These are phyloP conservation scores for Saprolegnia parasitica DNA, from an alignment of 352 stramenopile genomes.

Conservation along the genomic window DNA sequence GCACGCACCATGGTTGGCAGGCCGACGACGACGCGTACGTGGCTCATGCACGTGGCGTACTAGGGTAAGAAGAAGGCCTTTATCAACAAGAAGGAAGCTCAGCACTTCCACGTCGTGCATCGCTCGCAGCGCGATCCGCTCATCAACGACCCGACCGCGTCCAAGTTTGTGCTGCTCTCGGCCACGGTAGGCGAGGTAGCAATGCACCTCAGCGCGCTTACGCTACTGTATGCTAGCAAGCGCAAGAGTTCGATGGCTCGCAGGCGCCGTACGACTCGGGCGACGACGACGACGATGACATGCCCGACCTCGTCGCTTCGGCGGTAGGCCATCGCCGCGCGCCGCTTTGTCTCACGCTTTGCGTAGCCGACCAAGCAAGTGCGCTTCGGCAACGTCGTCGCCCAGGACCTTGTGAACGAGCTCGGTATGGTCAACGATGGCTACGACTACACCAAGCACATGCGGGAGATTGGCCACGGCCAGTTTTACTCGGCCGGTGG, in stretches of 20 bases:
- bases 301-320: conserved; percentile 47
- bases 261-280: conserved; percentile 36
- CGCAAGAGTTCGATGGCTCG: conserved; percentile 31
- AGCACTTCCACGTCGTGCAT: conserved; percentile 85
- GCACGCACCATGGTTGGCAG: neutral
- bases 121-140: conserved; percentile 77
- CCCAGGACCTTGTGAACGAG: conserved; percentile 77
- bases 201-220: neutral
- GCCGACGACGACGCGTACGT: too few relatives aligned
- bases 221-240: neutral
- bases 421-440: conserved; percentile 87
- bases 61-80: conserved; percentile 66
- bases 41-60: neutral
- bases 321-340: conserved; percentile 33
- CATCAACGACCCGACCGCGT: conserved; percentile 73
- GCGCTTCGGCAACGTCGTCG: conserved; percentile 55
- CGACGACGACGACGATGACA: conserved; percentile 49
- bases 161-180: conserved; percentile 78
- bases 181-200: conserved; percentile 35
- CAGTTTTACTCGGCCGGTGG: conserved; percentile 46
- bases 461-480: conserved; percentile 82
- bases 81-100: conserved; percentile 81
- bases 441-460: conserved; percentile 91
- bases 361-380: conserved; percentile 33
- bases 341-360: neutral